Base-by-base conservation (phyloP, 441 rosid genomes). In the Jatropha podagrica region DNA sequence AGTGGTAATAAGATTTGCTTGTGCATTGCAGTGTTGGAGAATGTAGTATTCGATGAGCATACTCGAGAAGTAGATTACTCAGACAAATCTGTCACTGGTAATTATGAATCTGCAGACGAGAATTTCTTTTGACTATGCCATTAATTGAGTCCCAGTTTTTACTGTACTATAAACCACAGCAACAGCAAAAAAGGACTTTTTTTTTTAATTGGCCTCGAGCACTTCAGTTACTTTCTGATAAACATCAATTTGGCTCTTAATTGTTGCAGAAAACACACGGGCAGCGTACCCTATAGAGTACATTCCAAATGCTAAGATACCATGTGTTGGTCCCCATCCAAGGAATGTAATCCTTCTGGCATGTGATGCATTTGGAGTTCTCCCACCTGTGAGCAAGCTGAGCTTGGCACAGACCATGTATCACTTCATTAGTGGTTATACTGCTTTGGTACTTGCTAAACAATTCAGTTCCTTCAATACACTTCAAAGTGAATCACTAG, bases 381-480 rank as follows among this genome's bases (percentile, higher is more conserved):
- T 95, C 69, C 99, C 99, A 46, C 99, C 99, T 0, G 99, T 93
- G 82, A 91, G 98, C 97, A 93, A 89, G 91, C 83, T 95, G 80
- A 89, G 60, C 79, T 84, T 91, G 83, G 91, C 98, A 20, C 99
- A 91, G 76, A 89, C 98, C 77, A 93, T 91, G 98, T 95, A 93
- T 85, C 99, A 95, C 74, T 95, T 93, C 88, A 95, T 95, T 72
- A 93, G 98, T 70, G 99, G 99, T 73, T 95, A 95, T 85, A 95
- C 97, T 63, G 95, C 98, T 77, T 80, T 91, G 88, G 95, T 92
- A 86, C 56, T 60, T 32, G 49, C 11, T 32, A 46, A 55, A 66
- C 27, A 42, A 0, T 71, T 37, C 18, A 56, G 32, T 62, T 44
- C 55, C 32, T 55, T 63, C 11, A 44, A 52, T 55, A 18, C 20